Evolutionary conservation across 371 early-diverging fungal species (phyloP).

Genomic region (Syncephalastrum racemosum): DNA sequence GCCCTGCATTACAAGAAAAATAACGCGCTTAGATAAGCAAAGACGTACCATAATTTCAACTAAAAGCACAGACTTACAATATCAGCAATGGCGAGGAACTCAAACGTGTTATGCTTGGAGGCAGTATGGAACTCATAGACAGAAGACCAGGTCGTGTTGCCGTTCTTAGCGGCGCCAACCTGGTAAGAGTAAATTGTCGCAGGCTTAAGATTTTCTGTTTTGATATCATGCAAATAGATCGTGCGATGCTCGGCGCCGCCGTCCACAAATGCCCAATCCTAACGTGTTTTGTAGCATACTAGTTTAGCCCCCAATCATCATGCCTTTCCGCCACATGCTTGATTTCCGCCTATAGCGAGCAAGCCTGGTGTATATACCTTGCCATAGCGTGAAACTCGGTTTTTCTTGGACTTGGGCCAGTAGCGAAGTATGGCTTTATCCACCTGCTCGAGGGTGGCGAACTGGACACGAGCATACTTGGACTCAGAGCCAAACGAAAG

Average conservation of each 20-base stretch:
- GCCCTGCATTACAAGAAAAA: constrained; percentile 20
- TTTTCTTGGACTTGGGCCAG: constrained; percentile 26
- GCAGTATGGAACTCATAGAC: constrained; percentile 43
- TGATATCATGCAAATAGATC: constrained; percentile 23
- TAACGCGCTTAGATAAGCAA: no score
- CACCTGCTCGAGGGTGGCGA: constrained; percentile 30
- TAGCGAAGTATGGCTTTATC: constrained; percentile 27
- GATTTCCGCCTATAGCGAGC: not conserved
- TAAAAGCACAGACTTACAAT: constrained; percentile 22
- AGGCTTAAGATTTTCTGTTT: constrained; percentile 18
- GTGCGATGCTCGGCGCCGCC: constrained; percentile 22
- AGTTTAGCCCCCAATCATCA: not conserved
- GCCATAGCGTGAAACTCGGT: no score
- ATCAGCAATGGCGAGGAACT: constrained; percentile 45
- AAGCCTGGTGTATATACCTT: no score
- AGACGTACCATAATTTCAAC: no score
- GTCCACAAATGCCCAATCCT: constrained; percentile 33
- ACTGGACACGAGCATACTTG: constrained; percentile 37
- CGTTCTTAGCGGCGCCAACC: constrained; percentile 20
- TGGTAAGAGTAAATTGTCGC: constrained; percentile 29
- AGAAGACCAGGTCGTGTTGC: constrained; percentile 22
- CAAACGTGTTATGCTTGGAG: constrained; percentile 25
- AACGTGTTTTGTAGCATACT: constrained; percentile 1
- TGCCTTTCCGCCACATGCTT: constrained; percentile 3
- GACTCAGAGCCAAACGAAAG: constrained; percentile 34